These are phyloP conservation scores for Oldenlandia corymbosa DNA, from an alignment of 257 asterid genomes.

Conservation along the genomic window DNA sequence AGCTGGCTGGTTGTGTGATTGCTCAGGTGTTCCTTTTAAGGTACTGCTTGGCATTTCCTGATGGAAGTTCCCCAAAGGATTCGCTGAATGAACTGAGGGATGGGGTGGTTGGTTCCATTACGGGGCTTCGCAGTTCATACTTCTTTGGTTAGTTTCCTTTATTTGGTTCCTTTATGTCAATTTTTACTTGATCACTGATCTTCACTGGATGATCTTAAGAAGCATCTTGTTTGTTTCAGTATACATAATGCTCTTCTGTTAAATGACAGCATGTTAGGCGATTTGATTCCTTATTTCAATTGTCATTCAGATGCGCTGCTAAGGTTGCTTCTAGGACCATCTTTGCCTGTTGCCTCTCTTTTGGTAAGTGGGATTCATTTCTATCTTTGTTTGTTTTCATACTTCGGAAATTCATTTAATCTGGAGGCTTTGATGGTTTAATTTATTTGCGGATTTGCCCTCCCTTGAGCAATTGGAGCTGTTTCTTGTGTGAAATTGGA, in stretches of 20 bases:
- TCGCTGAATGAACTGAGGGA: conserved; percentile 37
- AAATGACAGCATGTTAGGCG: not conserved
- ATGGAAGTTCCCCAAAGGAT: conserved; percentile 39
- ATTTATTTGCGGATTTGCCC: not conserved
- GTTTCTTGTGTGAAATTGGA: too few species aligned
- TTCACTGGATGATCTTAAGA: too few species aligned
- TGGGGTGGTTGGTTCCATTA: conserved; percentile 57
- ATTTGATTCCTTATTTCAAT: not conserved
- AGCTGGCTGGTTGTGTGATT: conserved; percentile 53
- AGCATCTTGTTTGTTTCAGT: too few species aligned
- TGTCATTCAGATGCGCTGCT: conserved; percentile 40
- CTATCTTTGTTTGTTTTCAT: conserved; percentile 1
- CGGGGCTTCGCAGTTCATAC: conserved; percentile 38
- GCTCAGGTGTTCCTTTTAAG: conserved; percentile 54
- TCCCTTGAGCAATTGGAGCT: not conserved
- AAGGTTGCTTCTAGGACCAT: conserved; percentile 52
- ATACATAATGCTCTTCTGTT: not conserved
- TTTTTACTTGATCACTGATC: conserved; percentile 1
- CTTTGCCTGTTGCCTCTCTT: conserved; percentile 41
- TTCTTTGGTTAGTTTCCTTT: conserved; percentile 47
- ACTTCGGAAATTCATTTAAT: not conserved
- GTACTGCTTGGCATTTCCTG: conserved; percentile 44
- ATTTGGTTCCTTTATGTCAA: not conserved
- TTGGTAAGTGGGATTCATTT: conserved; percentile 39
- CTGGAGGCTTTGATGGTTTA: not conserved